These are phyloP conservation scores for Rutidosis leptorrhynchoides DNA, from an alignment of 129 eudicot genomes.

Conservation along the genomic window DNA sequence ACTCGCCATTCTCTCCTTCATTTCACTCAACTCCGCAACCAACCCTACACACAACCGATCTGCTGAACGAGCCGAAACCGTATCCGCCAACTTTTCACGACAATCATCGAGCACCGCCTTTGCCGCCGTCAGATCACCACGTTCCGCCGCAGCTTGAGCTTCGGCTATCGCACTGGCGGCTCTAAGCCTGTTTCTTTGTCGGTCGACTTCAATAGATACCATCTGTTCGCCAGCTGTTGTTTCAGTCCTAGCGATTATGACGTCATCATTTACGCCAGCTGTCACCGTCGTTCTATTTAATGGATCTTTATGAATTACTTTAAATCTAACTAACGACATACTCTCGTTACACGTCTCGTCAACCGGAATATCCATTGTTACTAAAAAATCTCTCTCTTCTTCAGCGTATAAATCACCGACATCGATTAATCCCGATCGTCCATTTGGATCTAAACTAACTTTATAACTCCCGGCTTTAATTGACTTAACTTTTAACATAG, in stretches of 20 bases:
- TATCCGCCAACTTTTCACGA: slow-evolving; percentile 38
- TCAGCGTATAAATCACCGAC: slow-evolving; percentile 92
- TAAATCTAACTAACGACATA: slow-evolving; percentile 53
- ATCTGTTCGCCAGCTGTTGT: slow-evolving; percentile 22
- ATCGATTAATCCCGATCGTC: slow-evolving; percentile 45
- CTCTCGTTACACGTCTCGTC: slow-evolving; percentile 20
- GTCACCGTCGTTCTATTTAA: slow-evolving; percentile 35
- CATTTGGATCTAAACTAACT: slow-evolving; percentile 31
- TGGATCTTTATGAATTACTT: slow-evolving; percentile 51
- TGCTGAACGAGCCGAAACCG: slow-evolving; percentile 43
- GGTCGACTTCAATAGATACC: slow-evolving; percentile 64
- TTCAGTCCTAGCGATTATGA: slow-evolving; percentile 58
- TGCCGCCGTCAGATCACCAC: slow-evolving; percentile 57
- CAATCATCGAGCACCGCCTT: slow-evolving; percentile 46
- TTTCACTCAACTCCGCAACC: slow-evolving; percentile 69
- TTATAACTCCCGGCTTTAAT: slow-evolving; percentile 76
- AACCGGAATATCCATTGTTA: slow-evolving; percentile 50
- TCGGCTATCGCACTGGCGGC: slow-evolving; percentile 72
- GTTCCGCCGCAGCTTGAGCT: slow-evolving; percentile 67
- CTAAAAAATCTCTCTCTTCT: slow-evolving; percentile 77
- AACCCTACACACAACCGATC: slow-evolving; percentile 57
- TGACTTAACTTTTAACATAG: slow-evolving; percentile 42
- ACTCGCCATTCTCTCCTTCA: slow-evolving; percentile 78
- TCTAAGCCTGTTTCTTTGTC: slow-evolving; percentile 58
- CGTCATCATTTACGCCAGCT: slow-evolving; percentile 31